phyloP scores from a whole-genome alignment of 805 yeast species.

The Saccharomycodes ludwigii region DNA sequence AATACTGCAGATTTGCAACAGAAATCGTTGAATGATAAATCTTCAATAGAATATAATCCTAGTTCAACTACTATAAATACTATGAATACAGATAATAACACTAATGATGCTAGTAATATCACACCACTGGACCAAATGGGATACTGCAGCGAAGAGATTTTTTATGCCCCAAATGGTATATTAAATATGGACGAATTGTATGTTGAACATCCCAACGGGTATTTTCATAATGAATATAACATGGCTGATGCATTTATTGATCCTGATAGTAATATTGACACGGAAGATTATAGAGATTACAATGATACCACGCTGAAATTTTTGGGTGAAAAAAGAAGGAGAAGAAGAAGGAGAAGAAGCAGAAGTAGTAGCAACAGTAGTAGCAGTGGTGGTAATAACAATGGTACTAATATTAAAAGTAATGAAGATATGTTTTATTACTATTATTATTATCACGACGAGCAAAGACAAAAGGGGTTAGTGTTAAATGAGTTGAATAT shows the following conservation, averaged over 20 bases:
- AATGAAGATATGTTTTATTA: too few relatives aligned
- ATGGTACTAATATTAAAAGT: too few relatives aligned
- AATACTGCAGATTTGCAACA: conserved; percentile 5
- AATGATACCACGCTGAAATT: conserved; percentile 22
- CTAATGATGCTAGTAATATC: too few relatives aligned
- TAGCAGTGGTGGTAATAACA: too few relatives aligned
- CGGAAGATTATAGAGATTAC: conserved; percentile 12
- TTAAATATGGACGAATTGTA: too few relatives aligned
- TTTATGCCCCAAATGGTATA: too few relatives aligned
- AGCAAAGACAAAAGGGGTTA: conserved; percentile 23
- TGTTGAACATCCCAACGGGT: not conserved
- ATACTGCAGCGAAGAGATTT: too few relatives aligned
- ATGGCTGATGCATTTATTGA: not conserved
- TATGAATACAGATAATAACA: conserved; percentile 1
- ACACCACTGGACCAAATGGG: too few relatives aligned
- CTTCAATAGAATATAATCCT: conserved; percentile 1
- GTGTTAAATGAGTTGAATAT: conserved; percentile 21
- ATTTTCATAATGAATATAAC: not conserved
- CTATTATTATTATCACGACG: conserved; percentile 19
- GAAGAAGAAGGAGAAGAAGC: conserved; percentile 8
- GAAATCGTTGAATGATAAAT: conserved; percentile 4
- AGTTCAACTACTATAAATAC: conserved; percentile 4
- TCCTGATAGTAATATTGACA: not conserved
- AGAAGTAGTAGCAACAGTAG: too few relatives aligned
- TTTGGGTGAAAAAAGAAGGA: too few relatives aligned